Conservation (phyloP, 768 basidiomycete species). For the Pleurotus djamor region DNA sequence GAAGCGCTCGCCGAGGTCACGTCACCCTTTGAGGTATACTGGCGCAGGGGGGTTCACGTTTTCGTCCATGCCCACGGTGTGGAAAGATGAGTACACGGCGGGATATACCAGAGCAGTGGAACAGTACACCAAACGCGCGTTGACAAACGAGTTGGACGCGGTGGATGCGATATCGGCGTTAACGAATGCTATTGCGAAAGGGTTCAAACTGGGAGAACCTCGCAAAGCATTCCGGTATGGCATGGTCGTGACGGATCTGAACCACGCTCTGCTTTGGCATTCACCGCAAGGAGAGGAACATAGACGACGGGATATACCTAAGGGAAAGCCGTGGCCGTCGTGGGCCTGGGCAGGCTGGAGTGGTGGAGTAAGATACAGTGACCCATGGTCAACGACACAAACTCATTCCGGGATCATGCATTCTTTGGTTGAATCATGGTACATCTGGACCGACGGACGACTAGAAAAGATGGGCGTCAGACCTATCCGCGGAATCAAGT, state of each 20-base stretch:
- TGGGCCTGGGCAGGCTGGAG: constrained; percentile 4
- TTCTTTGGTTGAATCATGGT: not conserved
- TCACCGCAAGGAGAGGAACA: not conserved
- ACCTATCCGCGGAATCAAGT: not conserved
- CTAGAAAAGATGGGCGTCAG: not conserved
- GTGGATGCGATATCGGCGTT: constrained; percentile 3
- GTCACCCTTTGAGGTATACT: not conserved
- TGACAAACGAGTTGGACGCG: not conserved
- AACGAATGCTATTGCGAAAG: constrained; percentile 4
- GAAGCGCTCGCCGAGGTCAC: not conserved
- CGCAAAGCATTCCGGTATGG: not conserved
- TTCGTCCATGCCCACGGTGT: not conserved
- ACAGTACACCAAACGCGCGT: not conserved
- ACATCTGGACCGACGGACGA: not conserved
- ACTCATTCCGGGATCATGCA: not conserved
- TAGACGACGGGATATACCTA: not conserved
- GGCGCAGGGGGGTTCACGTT: not conserved
- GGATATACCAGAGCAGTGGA: not conserved
- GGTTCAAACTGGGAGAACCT: not conserved
- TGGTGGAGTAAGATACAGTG: not conserved
- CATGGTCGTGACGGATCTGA: not conserved
- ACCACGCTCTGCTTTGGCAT: not conserved
- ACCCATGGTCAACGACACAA: not conserved
- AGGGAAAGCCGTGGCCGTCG: not conserved
- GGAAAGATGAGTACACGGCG: not conserved